Percentiles rank a stretch among this genome's conserved stretches.
These are phyloP conservation scores for Silybum marianum DNA, from an alignment of 129 eudicot species.

Conservation along the genomic window DNA sequence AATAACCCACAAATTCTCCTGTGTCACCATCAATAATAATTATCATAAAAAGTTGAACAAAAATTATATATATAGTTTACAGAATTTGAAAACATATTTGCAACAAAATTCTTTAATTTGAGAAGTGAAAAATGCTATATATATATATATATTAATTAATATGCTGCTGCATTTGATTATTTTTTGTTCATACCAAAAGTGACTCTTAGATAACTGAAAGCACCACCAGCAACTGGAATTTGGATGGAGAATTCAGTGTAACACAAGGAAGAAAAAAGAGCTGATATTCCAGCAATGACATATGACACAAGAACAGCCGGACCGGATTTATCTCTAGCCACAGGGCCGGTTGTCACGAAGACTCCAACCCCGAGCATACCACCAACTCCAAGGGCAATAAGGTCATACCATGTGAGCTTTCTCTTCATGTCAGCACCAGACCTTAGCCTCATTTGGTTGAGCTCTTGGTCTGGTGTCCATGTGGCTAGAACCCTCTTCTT, in stretches of 20 bases:
- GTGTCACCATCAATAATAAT: conserved; percentile 16
- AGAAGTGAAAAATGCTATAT: not conserved
- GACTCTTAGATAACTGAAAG: conserved; percentile 78
- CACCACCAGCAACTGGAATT: conserved; percentile 86
- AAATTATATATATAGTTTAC: not conserved
- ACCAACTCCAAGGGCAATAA: conserved; percentile 71
- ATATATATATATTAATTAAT: not conserved
- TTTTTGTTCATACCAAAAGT: conserved; percentile 63
- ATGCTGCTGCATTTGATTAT: not conserved
- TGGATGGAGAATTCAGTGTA: conserved; percentile 78
- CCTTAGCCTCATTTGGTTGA: conserved; percentile 73
- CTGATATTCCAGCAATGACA: conserved; percentile 72
- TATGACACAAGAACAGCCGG: conserved; percentile 71
- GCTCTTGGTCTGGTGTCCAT: conserved; percentile 87
- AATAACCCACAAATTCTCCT: conserved; percentile 85
- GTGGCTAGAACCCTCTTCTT: conserved; percentile 65
- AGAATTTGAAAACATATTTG: not conserved
- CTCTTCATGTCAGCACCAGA: conserved; percentile 93
- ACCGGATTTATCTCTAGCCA: conserved; percentile 55
- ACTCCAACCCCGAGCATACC: conserved; percentile 94
- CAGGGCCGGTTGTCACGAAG: conserved; percentile 80
- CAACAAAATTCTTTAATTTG: not conserved
- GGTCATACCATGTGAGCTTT: conserved; percentile 68
- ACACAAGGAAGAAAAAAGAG: conserved; percentile 81
- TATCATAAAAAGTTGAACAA: not conserved